Conservation (phyloP, 129 eudicot species). For the Scalesia atractyloides region DNA sequence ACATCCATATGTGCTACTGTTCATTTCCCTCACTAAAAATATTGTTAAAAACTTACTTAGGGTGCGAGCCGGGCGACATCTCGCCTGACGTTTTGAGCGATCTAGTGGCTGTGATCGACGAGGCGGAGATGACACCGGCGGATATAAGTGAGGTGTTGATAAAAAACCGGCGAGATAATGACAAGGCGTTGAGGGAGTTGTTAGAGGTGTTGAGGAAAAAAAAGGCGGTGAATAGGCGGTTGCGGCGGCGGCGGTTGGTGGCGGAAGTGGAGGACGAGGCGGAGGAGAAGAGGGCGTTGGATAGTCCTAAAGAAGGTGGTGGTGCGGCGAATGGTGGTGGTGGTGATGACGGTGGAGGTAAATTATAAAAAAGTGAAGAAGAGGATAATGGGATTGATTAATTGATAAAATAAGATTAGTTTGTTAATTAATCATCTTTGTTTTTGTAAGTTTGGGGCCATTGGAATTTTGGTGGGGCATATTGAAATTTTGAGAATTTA, state of each 20-base stretch:
- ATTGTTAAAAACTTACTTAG: conserved; percentile 70
- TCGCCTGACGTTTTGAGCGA: conserved; percentile 26
- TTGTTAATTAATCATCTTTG: background rate
- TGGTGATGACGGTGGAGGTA: conserved; percentile 31
- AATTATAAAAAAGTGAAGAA: conserved; percentile 23
- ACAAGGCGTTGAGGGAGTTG: conserved; percentile 66
- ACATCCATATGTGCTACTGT: conserved; percentile 72
- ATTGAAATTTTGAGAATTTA: conserved; percentile 22
- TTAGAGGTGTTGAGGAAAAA: conserved; percentile 57
- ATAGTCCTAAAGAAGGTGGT: conserved; percentile 50
- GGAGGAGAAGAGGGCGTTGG: conserved; percentile 84
- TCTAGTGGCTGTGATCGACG: conserved; percentile 46
- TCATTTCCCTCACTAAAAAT: conserved; percentile 62
- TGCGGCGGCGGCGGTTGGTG: conserved; percentile 3
- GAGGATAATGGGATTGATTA: conserved; percentile 38
- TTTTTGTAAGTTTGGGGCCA: conserved; percentile 24
- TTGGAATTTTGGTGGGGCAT: conserved; percentile 23
- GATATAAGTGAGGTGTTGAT: conserved; percentile 84
- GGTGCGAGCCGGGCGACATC: conserved; percentile 52
- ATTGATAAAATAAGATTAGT: background rate
- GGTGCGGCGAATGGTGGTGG: conserved; percentile 39
- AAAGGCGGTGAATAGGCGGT: conserved; percentile 3
- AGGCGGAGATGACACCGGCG: conserved; percentile 92
- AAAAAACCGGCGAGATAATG: conserved; percentile 66
- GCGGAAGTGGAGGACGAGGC: conserved; percentile 44